These are phyloP conservation scores for Russula abietina DNA, from an alignment of 768 basidiomycete species.

Conservation along the genomic window DNA sequence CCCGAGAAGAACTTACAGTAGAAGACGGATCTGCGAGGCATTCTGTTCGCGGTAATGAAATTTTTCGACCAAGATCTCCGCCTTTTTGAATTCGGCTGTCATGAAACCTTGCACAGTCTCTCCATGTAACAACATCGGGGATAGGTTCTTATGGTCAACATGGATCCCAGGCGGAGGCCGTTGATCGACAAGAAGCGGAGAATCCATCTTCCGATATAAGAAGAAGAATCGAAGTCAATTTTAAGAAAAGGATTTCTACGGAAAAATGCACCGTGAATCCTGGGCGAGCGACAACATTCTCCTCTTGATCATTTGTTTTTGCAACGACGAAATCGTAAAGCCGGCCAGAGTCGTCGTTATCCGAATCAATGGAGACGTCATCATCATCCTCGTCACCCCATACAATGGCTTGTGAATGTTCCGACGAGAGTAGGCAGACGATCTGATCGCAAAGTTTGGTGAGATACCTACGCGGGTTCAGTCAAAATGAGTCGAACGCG, in stretches of 20 bases:
- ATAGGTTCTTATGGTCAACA: background rate
- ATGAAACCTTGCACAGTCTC: conserved; percentile 26
- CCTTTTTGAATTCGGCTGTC: conserved; percentile 9
- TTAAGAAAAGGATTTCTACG: accelerated
- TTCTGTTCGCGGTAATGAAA: background rate
- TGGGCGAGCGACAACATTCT: conserved; percentile 38
- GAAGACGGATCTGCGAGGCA: conserved; percentile 4
- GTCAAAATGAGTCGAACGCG: background rate
- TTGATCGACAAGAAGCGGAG: background rate
- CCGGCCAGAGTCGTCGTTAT: conserved; percentile 41
- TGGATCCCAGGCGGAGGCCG: background rate
- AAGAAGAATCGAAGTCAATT: background rate
- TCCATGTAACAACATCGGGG: conserved; percentile 19
- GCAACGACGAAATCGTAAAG: conserved; percentile 50
- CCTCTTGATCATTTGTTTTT: conserved; percentile 54
- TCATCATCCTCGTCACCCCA: conserved; percentile 36
- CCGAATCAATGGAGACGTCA: conserved; percentile 32
- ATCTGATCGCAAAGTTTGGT: conserved; percentile 44
- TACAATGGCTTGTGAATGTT: conserved; percentile 42
- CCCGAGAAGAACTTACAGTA: background rate
- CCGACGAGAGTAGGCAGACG: conserved; percentile 44
- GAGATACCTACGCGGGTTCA: conserved; percentile 7
- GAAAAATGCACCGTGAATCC: conserved; percentile 43
- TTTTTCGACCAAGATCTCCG: background rate
- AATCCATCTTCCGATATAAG: conserved; percentile 4